Percentiles rank a stretch among this genome's conserved stretches.
These are phyloP conservation scores for Parmelia sp. DNA, from an alignment of 495 filamentous ascomycete species.

Conservation along the genomic window DNA sequence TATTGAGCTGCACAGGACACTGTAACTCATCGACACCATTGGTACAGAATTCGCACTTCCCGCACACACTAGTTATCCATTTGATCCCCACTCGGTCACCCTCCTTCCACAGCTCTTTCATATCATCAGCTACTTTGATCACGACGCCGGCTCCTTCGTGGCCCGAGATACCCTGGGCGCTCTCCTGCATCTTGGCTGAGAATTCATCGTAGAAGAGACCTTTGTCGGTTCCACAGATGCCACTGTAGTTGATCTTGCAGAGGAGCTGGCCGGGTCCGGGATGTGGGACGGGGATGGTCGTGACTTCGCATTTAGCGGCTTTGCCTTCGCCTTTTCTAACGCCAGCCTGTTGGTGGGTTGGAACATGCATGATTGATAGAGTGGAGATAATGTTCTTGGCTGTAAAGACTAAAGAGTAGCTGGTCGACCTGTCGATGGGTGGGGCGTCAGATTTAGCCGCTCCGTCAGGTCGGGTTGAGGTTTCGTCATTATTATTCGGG, in stretches of 20 bases:
- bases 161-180: neutral
- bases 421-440: too few relatives aligned
- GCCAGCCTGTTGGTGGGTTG: neutral
- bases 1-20: neutral
- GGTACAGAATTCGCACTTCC: constrained; percentile 9
- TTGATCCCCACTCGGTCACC: neutral
- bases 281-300: neutral
- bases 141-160: constrained; percentile 7
- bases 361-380: neutral
- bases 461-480: too few relatives aligned
- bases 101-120: neutral
- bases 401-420: too few relatives aligned
- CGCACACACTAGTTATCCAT: constrained; percentile 1
- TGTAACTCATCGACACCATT: neutral
- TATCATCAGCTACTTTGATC: neutral
- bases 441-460: neutral
- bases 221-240: constrained; percentile 3
- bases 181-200: neutral
- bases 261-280: neutral
- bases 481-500: too few relatives aligned
- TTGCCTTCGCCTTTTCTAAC: neutral
- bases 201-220: neutral
- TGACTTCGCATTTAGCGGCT: neutral
- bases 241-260: constrained; percentile 6
- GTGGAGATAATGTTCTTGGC: neutral